phyloP scores from a whole-genome alignment of 2,329 filamentous ascomycete genomes.

The Colletotrichum sp. region DNA sequence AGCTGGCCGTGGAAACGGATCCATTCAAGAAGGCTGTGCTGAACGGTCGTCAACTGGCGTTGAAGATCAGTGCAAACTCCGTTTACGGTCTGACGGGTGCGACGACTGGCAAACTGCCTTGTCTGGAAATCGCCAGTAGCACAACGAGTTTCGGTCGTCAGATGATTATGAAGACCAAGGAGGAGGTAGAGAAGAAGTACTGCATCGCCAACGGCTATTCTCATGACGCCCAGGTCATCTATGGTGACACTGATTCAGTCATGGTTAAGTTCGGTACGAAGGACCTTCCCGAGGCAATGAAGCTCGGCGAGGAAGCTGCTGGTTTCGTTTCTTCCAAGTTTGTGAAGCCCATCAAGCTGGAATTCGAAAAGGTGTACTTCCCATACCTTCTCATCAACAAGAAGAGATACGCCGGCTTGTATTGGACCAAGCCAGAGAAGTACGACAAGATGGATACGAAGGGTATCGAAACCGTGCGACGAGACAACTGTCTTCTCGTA shows the following conservation, averaged over 20 bases:
- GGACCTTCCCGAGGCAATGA: slow-evolving; percentile 89
- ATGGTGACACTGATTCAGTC: slow-evolving; percentile 98
- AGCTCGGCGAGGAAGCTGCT: slow-evolving; percentile 90
- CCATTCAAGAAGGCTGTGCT: slow-evolving; percentile 97
- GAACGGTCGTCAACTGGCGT: slow-evolving; percentile 93
- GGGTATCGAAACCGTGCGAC: slow-evolving; percentile 95
- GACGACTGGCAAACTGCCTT: slow-evolving; percentile 93
- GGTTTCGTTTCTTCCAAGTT: slow-evolving; percentile 90
- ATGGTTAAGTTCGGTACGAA: slow-evolving; percentile 98
- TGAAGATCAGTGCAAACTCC: slow-evolving; percentile 97
- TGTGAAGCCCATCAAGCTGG: slow-evolving; percentile 94
- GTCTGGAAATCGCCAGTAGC: slow-evolving; percentile 92
- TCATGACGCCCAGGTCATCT: slow-evolving; percentile 96
- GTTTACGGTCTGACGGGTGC: slow-evolving; percentile 98
- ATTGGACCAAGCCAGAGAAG: slow-evolving; percentile 93
- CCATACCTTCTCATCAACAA: slow-evolving; percentile 99
- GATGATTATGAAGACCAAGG: slow-evolving; percentile 98
- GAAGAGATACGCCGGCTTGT: slow-evolving; percentile 97
- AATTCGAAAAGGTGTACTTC: slow-evolving; percentile 99
- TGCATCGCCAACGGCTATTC: slow-evolving; percentile 93
- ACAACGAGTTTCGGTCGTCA: slow-evolving; percentile 96
- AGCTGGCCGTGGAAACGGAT: slow-evolving; percentile 86
- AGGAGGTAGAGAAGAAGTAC: slow-evolving; percentile 91
- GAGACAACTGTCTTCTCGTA: slow-evolving; percentile 95
- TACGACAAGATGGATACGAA: slow-evolving; percentile 99